Base-by-base conservation (phyloP, 2,329 filamentous ascomycete genomes). In the Aspergillus pseudotamarii region DNA sequence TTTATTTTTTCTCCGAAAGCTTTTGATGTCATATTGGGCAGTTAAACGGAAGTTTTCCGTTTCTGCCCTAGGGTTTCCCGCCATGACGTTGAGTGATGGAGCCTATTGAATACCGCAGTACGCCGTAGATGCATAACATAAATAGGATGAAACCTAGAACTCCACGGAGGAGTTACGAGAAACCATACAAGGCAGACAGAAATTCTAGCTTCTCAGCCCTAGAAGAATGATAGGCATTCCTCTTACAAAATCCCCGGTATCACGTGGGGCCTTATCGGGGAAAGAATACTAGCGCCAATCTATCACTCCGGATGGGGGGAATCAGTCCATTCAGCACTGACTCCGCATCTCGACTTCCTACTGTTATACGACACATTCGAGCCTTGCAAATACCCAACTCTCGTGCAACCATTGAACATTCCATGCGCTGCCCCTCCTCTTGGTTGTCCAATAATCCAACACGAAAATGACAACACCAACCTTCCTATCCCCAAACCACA, bases 391-490 rank as follows among this genome's bases (percentile, higher is more conserved):
- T 19, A 6, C 48, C 26, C 26, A 28, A 41, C 19, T n/a, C 16
- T 41, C 38, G 19, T 3, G n/a, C 43, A 46, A 48, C 23, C 2
- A 50, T 26, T 9, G 26, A 34, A 21, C 30, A 51, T 51, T 12
- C n/a, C 9, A 30, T 30, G 6, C 10, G 0, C 21, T 19, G 8
- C 23, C n/a, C n/a, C n/a, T n/a, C n/a, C n/a, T n/a, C n/a, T n/a
- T n/a, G 10, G 46, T 4, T n/a, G 30, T 21, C 36, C 28, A 58
- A 65, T 51, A 34, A 51, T 28, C 16, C 32, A 11, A 45, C 46
- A 50, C 48, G 65, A 59, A 48, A 60, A 72, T 72, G 72, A 54
- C 64, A 36, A 68, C 65, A 12, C 62, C 63, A 11, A 60, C 58
- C 43, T 65, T 70, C 41, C 48, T 68, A 45, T 53, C 68, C 32